Base-by-base conservation (phyloP, 495 filamentous ascomycete genomes). In the Aspergillus baeticus region DNA sequence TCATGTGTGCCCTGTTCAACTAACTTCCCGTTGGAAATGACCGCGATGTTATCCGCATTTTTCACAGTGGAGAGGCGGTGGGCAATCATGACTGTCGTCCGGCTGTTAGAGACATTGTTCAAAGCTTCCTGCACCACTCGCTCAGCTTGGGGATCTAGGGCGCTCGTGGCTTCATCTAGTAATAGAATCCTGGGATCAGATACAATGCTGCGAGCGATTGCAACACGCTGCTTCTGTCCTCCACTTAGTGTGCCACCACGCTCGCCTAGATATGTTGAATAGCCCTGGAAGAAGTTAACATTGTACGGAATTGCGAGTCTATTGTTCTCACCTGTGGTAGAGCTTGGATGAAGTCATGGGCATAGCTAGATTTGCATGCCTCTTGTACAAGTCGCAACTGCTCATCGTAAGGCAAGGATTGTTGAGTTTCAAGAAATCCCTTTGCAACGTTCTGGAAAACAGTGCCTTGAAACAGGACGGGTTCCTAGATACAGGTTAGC, bases 221-320 rank as follows among this genome's bases (percentile, higher is more conserved):
- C 84, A 67, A 97, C 93, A 56, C 94, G 89, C 69, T 98, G 94
- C 68, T 96, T 97, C 73, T 98, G 94, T 21, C 94, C 94, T 67
- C 94, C 94, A 53, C 87, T 92, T 31, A 98, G 78, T 35, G 96
- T 71, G 69, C 95, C 95, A 13, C 94, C 94, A 42, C 94, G 87
- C 69, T 97, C 92, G 49, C 94, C 94, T 48, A 98, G 92, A 58
- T 93, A 88, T 0, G 94, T 98, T 61, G 96, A 84, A 64, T 96
- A 97, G 3, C 88, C 87, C 67, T 97, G 87, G 14, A 31, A 5
- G 21, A 8, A 14, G 3, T 45, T 31, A 31, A 22, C n/a, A 23
- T 11, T 3, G 22, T 4, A 15, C 6, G 42, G 7, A 41, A 45
- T 21, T 6, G 18, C 2, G 2, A 10, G 41, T n/a, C 14, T 31